Evolutionary conservation across 345 rosid species (phyloP), one percentile per base, ranked within the genome.

Genomic region (Eucalyptus marginata): DNA sequence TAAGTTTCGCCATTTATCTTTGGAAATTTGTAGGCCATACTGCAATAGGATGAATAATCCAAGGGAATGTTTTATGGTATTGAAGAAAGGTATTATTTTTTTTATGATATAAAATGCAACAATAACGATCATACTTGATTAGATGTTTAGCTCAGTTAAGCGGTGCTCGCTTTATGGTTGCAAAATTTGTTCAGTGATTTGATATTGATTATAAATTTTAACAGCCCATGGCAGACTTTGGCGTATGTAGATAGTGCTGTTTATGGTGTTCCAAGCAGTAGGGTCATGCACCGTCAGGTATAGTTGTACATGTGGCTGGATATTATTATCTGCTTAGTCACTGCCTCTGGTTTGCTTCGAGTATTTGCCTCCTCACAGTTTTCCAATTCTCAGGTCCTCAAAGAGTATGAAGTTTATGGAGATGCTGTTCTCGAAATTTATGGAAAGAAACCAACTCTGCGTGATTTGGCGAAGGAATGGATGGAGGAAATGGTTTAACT

Each of bases 271-370:
- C 94, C 96, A 90, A 94, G 94, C 91, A 93, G 95, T 87, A 94
- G 95, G 36, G 87, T 95, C 79, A 97, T 96, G 59, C 97, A 99
- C 87, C 97, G 98, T 49, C 94, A 97, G 99, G 99, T 96, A 89
- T 87, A 49, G 13, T 86, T 68, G 27, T 54, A 83, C n/a, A 49
- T 18, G 81, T 90, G 10, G 66, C 87, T 88, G 44, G 64, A 62
- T 88, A 49, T 86, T 58, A 15, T 6, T 91, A 29, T 46, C 68
- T 91, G 33, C 49, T 81, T 51, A 89, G 47, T 46, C 83, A 87
- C 81, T 89, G 71, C 59, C 9, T 81, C 71, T 17, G 44, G 49
- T 89, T 90, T 86, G 83, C 84, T 49, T 68, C 4, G 90, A 31
- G 36, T 76, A 33, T 52, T 93, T 58, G 4, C 83, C 81, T 54